A percentile compares a stretch with the other conserved stretches of the same genome.
These are phyloP conservation scores for Collybia mongolica DNA, from an alignment of 768 basidiomycete genomes.

Conservation along the genomic window DNA sequence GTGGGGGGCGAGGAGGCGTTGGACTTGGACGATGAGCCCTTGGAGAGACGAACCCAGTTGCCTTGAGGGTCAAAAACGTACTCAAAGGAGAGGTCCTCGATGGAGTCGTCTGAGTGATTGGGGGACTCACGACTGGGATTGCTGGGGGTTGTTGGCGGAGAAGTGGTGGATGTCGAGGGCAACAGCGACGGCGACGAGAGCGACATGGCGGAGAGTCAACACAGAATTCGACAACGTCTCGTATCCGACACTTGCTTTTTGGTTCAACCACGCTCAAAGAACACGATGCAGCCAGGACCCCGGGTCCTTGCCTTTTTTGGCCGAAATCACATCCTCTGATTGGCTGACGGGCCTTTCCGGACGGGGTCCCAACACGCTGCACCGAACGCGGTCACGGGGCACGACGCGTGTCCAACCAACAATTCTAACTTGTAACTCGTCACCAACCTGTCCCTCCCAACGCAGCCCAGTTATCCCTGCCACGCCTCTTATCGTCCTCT, in stretches of 20 bases:
- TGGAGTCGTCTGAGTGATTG: conserved; percentile 54
- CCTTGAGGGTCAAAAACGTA: conserved; percentile 58
- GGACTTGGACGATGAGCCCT: conserved; percentile 44
- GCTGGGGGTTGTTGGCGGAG: conserved; percentile 41
- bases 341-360: conserved; percentile 16
- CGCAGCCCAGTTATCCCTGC: too few relatives aligned
- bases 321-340: conserved; percentile 2
- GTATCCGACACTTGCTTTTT: conserved; percentile 9
- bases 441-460: too few relatives aligned
- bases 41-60: conserved; percentile 55
- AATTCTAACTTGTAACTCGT: too few relatives aligned
- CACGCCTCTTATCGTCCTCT: too few relatives aligned
- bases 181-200: conserved; percentile 14
- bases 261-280: conserved; percentile 14
- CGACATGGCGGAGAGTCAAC: conserved; percentile 24
- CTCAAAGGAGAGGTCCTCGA: conserved; percentile 67
- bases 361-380: conserved; percentile 30
- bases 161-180: conserved; percentile 23
- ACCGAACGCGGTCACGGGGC: conserved; percentile 37
- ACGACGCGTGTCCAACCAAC: neutral
- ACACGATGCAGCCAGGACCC: conserved; percentile 34
- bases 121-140: conserved; percentile 27
- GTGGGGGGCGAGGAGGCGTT: conserved; percentile 46
- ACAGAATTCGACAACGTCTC: conserved; percentile 18
- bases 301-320: conserved; percentile 7